A percentile compares a stretch with the other conserved stretches of the same genome.
phyloP scores from a whole-genome alignment of 2,329 filamentous ascomycete genomes.

The Lanzia echinophila region DNA sequence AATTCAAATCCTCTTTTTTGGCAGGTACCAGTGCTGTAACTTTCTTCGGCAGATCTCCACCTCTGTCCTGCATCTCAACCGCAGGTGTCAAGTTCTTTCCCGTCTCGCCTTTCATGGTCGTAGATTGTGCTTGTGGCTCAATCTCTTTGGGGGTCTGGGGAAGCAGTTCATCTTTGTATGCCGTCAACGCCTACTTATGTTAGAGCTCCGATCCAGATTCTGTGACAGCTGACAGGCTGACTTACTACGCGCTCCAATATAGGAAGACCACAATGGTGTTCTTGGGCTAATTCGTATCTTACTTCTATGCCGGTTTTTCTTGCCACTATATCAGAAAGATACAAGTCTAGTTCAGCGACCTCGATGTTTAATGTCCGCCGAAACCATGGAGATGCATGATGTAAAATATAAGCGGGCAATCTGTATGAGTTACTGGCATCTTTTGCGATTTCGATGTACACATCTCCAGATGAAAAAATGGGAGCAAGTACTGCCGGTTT shows the following conservation, averaged over 20 bases:
- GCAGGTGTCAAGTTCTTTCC: too few species aligned
- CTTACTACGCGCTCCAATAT: background rate
- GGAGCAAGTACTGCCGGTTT: background rate
- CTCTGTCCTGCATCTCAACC: too few species aligned
- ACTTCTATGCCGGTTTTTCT: background rate
- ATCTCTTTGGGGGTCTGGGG: background rate
- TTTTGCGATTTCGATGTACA: background rate
- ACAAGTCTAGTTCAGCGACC: background rate
- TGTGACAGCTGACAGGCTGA: background rate
- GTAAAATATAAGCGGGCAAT: background rate
- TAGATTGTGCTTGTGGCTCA: too few species aligned
- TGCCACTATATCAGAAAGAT: fast-evolving
- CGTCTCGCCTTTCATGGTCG: too few species aligned
- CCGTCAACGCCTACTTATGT: background rate
- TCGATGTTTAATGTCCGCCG: fast-evolving
- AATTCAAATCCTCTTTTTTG: background rate
- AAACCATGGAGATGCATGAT: conserved; percentile 1
- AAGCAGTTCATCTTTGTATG: background rate
- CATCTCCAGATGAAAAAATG: background rate
- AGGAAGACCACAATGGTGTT: background rate
- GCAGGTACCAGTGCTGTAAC: background rate
- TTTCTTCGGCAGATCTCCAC: background rate
- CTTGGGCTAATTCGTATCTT: background rate
- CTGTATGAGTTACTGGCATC: background rate
- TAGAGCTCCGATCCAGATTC: background rate